phyloP scores from a whole-genome alignment of 148 eudicot genomes.

The Salicornia ramosissima region DNA sequence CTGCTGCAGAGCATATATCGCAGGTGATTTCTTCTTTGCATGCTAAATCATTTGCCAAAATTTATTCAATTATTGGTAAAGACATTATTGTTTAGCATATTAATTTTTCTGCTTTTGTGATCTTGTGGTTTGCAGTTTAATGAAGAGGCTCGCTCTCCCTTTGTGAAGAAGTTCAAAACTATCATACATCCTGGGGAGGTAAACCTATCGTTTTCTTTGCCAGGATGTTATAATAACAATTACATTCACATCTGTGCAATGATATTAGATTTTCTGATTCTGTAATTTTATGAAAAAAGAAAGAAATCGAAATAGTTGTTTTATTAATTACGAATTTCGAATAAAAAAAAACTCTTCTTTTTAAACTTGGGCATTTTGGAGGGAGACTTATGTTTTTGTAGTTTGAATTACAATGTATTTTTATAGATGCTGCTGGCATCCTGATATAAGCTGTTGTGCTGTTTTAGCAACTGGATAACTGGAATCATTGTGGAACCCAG shows the following conservation, averaged over 20 bases:
- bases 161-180: slow-evolving; percentile 87
- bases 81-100: not conserved
- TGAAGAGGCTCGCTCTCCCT: slow-evolving; percentile 96
- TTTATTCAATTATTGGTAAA: not conserved
- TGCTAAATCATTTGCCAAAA: not conserved
- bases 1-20: slow-evolving; percentile 97
- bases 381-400: not conserved
- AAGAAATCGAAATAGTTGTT: no score
- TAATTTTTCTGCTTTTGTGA: slow-evolving; percentile 3
- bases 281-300: no score
- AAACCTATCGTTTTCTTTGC: slow-evolving; percentile 15
- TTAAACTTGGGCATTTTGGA: not conserved
- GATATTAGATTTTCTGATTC: not conserved
- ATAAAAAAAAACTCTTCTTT: not conserved
- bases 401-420: no score
- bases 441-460: not conserved
- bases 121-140: slow-evolving; percentile 64
- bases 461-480: not conserved
- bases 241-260: not conserved
- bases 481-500: not conserved
- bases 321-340: no score
- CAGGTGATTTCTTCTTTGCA: slow-evolving; percentile 41
- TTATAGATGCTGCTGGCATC: slow-evolving; percentile 2
- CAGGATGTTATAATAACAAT: not conserved
- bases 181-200: slow-evolving; percentile 99